These are phyloP conservation scores for Zasmidium cellare DNA, from an alignment of 2,329 filamentous ascomycete species.

Conservation along the genomic window DNA sequence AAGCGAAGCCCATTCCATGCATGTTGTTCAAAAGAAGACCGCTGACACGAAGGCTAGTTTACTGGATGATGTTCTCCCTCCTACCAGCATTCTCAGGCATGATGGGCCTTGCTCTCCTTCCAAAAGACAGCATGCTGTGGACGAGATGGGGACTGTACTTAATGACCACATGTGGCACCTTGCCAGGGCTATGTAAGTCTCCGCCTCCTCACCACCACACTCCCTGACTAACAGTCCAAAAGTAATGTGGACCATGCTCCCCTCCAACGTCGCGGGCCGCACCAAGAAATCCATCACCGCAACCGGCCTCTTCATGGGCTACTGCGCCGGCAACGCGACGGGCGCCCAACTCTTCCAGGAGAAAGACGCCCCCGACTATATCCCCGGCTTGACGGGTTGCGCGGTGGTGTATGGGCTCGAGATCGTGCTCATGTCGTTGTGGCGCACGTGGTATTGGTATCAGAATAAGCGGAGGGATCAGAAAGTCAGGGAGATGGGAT, in stretches of 20 bases:
- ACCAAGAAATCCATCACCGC: conserved; percentile 47
- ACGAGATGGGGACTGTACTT: conserved; percentile 9
- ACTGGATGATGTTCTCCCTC: conserved; percentile 8
- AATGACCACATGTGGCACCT: conserved; percentile 8
- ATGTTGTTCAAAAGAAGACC: not conserved
- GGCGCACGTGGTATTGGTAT: conserved; percentile 8
- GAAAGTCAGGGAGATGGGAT: conserved; percentile 5
- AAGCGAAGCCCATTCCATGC: not conserved
- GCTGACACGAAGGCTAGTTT: not conserved
- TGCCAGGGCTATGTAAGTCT: conserved; percentile 3
- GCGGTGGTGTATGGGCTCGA: conserved; percentile 25
- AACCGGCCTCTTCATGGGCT: conserved; percentile 45
- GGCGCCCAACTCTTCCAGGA: conserved; percentile 47
- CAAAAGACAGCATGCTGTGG: conserved; percentile 1
- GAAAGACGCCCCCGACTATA: conserved; percentile 45
- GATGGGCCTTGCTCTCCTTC: conserved; percentile 7
- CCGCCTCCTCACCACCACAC: not conserved
- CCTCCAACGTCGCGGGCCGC: conserved; percentile 46
- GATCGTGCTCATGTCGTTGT: conserved; percentile 3
- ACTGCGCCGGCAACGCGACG: conserved; percentile 48
- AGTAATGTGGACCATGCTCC: conserved; percentile 19
- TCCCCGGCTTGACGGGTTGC: conserved; percentile 42
- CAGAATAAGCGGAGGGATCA: conserved; percentile 8
- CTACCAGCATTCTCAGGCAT: conserved; percentile 10
- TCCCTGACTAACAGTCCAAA: not conserved